phyloP scores from a whole-genome alignment of 768 basidiomycete species.

The Cyclocybe cylindracea region DNA sequence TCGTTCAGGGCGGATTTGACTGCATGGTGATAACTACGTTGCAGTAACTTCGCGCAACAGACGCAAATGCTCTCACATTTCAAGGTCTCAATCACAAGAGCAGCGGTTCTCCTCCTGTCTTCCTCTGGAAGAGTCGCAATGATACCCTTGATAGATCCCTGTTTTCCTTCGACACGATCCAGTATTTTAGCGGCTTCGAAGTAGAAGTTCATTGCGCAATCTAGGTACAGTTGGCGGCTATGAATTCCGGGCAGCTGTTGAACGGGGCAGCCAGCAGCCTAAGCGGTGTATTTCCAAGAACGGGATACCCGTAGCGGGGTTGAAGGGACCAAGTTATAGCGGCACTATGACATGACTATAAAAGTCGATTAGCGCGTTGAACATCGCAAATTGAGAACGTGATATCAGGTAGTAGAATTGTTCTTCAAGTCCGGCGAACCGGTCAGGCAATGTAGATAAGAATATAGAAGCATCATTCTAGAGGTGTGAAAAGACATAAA shows the following conservation, averaged over 20 bases:
- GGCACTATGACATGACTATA: conserved; percentile 13
- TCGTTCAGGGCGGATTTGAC: conserved; percentile 78
- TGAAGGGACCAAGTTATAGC: conserved; percentile 1
- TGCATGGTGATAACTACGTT: conserved; percentile 31
- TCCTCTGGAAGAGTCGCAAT: conserved; percentile 73
- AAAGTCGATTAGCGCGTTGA: conserved; percentile 4
- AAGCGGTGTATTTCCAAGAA: conserved; percentile 2
- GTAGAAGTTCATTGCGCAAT: conserved; percentile 87
- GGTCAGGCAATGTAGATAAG: conserved; percentile 96
- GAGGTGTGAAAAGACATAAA: conserved; percentile 3
- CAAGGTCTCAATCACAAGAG: conserved; percentile 90
- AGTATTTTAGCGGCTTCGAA: conserved; percentile 84
- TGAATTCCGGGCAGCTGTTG: too few species aligned
- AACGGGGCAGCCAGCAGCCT: neutral
- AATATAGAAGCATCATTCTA: conserved; percentile 53
- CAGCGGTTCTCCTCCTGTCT: conserved; percentile 75
- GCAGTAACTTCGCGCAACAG: conserved; percentile 8
- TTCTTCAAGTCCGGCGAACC: conserved; percentile 55
- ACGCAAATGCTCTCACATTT: conserved; percentile 68
- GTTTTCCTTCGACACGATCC: conserved; percentile 83
- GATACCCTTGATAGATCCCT: conserved; percentile 91
- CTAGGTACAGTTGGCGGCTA: conserved; percentile 27
- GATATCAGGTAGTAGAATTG: conserved; percentile 28
- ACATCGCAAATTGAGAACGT: conserved; percentile 7
- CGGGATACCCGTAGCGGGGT: conserved; percentile 1